Conservation (phyloP, 139 green algal genomes). For the Pseudopediastrum boryanum region DNA sequence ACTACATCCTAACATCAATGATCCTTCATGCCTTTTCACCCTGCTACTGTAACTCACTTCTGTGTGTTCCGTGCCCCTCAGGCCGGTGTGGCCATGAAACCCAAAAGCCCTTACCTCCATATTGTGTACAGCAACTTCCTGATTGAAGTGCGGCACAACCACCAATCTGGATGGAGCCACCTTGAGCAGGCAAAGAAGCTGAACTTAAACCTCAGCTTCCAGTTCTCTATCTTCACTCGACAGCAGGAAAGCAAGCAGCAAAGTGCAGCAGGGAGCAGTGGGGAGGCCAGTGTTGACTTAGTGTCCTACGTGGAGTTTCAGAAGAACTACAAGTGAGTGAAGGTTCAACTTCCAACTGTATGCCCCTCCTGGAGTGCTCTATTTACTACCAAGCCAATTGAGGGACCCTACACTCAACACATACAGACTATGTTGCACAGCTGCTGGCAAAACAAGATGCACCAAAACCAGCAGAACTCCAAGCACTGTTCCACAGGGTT, state of each 20-base stretch:
- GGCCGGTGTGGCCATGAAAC: conserved; percentile 48
- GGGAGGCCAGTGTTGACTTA: conserved; percentile 44
- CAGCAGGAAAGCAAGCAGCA: conserved; percentile 59
- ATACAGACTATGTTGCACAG: too few relatives aligned
- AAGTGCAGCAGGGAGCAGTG: conserved; percentile 20
- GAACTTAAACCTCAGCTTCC: conserved; percentile 43
- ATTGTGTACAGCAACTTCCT: conserved; percentile 56
- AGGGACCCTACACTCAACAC: too few relatives aligned
- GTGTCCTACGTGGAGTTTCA: conserved; percentile 66
- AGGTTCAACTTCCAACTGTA: too few relatives aligned
- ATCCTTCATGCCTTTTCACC: not conserved
- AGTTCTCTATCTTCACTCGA: conserved; percentile 59
- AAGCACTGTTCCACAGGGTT: too few relatives aligned
- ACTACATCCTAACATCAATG: too few relatives aligned
- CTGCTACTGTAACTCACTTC: not conserved
- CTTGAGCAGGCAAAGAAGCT: conserved; percentile 50
- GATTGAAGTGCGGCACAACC: conserved; percentile 40
- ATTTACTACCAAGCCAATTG: too few relatives aligned
- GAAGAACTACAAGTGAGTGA: conserved; percentile 54
- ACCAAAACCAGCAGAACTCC: too few relatives aligned
- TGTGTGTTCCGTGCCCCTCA: not conserved
- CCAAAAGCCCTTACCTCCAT: conserved; percentile 44
- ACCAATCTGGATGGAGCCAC: conserved; percentile 37
- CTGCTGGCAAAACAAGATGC: too few relatives aligned
- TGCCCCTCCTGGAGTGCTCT: too few relatives aligned